Evolutionary conservation across 495 filamentous ascomycete species (phyloP).

Genomic region (Xylaria acuta): DNA sequence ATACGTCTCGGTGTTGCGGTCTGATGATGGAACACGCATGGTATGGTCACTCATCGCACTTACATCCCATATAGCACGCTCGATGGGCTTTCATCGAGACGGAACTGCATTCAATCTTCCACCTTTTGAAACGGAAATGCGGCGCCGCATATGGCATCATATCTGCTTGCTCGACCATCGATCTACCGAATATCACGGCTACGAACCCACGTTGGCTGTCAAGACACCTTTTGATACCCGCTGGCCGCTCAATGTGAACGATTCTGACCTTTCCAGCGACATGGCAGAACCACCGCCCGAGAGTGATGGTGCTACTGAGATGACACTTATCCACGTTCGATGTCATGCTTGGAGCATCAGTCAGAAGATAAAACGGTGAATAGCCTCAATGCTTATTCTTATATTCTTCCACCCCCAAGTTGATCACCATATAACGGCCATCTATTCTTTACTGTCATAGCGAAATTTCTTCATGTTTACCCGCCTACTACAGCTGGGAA

Average conservation of each 20-base stretch:
- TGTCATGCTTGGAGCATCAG: constrained; percentile 30
- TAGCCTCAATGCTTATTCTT: neutral
- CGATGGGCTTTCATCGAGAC: constrained; percentile 56
- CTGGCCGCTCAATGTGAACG: constrained; percentile 53
- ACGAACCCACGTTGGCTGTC: constrained; percentile 47
- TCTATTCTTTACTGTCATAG: neutral
- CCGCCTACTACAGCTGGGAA: neutral
- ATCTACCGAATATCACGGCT: constrained; percentile 60
- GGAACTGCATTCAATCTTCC: constrained; percentile 53
- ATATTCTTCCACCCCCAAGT: neutral
- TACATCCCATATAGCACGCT: constrained; percentile 50
- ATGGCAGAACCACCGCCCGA: constrained; percentile 48
- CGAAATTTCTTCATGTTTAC: neutral
- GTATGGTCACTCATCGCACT: constrained; percentile 54
- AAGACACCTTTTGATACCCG: constrained; percentile 38
- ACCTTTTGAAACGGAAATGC: constrained; percentile 66
- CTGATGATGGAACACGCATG: constrained; percentile 45
- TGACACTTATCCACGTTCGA: constrained; percentile 23
- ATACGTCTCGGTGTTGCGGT: constrained; percentile 45
- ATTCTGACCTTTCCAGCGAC: constrained; percentile 52
- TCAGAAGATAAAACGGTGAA: constrained; percentile 20
- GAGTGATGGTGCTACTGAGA: constrained; percentile 23
- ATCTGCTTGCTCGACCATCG: constrained; percentile 62
- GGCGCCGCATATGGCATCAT: constrained; percentile 70
- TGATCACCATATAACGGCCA: too few relatives aligned